Percentiles rank a stretch among this genome's conserved stretches.
These are phyloP conservation scores for Arthrinium puccinioides DNA, from an alignment of 2,329 filamentous ascomycete species.

Conservation along the genomic window DNA sequence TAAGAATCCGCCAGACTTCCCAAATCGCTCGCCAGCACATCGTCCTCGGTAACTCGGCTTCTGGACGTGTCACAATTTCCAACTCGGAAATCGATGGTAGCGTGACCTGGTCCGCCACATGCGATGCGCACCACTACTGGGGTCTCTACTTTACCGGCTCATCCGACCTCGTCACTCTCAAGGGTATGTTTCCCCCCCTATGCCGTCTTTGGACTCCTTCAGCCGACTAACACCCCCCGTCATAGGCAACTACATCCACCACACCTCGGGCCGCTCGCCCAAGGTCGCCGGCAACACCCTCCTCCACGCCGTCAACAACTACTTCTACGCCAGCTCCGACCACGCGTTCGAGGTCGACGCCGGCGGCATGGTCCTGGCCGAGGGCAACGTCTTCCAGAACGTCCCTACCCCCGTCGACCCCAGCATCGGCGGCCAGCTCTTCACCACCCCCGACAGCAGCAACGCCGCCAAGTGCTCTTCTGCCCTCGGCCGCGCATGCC, in stretches of 20 bases:
- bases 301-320: slow-evolving; percentile 32
- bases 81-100: slow-evolving; percentile 37
- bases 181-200: no score
- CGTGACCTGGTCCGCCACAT: slow-evolving; percentile 31
- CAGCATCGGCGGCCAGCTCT: slow-evolving; percentile 5
- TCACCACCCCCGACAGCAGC: slow-evolving; percentile 5
- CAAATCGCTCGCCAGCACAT: slow-evolving; percentile 36
- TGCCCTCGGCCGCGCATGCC: slow-evolving; percentile 7
- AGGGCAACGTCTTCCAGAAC: slow-evolving; percentile 39
- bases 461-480: slow-evolving; percentile 5
- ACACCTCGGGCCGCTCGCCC: slow-evolving; percentile 32
- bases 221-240: no score
- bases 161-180: slow-evolving; percentile 31
- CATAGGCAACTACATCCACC: slow-evolving; percentile 38
- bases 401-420: slow-evolving; percentile 10
- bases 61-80: slow-evolving; percentile 32
- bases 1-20: slow-evolving; percentile 17
- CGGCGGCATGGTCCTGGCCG: slow-evolving; percentile 33
- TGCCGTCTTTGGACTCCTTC: no score
- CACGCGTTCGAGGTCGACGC: slow-evolving; percentile 36
- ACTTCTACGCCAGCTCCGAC: slow-evolving; percentile 29
- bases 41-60: slow-evolving; percentile 23
- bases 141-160: slow-evolving; percentile 30
- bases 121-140: slow-evolving; percentile 40
- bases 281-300: slow-evolving; percentile 28